phyloP scores from a whole-genome alignment of 768 basidiomycete species.

The Phallus indusiatus region DNA sequence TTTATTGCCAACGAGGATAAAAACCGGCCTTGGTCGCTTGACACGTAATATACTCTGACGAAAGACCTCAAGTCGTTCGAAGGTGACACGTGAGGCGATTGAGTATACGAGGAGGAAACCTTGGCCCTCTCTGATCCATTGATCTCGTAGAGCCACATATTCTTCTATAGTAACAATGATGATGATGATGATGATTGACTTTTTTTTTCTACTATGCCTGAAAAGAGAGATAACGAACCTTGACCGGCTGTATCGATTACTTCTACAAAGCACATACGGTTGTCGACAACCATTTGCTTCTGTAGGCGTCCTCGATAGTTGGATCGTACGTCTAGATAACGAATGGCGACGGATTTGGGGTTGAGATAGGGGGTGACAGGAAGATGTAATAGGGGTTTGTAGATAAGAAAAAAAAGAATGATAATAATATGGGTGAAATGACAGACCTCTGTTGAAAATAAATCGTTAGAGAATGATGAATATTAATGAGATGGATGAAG shows the following conservation, averaged over 20 bases:
- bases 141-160: constrained; percentile 91
- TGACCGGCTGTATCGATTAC: constrained; percentile 97
- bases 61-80: constrained; percentile 83
- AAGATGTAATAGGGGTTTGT: constrained; percentile 6
- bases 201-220: neutral
- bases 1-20: constrained; percentile 96
- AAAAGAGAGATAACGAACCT: constrained; percentile 42
- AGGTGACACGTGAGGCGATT: constrained; percentile 88
- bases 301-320: constrained; percentile 96
- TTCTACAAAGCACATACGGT: constrained; percentile 91
- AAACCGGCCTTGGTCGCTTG: constrained; percentile 75
- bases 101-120: constrained; percentile 98
- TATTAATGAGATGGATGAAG: constrained; percentile 3
- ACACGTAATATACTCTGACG: constrained; percentile 85
- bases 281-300: constrained; percentile 94
- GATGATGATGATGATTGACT: constrained; percentile 8
- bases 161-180: constrained; percentile 57
- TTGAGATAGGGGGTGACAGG: constrained; percentile 12
- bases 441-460: constrained; percentile 42
- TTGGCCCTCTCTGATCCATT: constrained; percentile 97
- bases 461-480: constrained; percentile 3
- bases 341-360: constrained; percentile 8
- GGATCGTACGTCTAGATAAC: constrained; percentile 81
- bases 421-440: too few species aligned
- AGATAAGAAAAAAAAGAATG: too few species aligned